These are phyloP conservation scores for Viola odorata DNA, from an alignment of 345 rosid genomes.

Conservation along the genomic window DNA sequence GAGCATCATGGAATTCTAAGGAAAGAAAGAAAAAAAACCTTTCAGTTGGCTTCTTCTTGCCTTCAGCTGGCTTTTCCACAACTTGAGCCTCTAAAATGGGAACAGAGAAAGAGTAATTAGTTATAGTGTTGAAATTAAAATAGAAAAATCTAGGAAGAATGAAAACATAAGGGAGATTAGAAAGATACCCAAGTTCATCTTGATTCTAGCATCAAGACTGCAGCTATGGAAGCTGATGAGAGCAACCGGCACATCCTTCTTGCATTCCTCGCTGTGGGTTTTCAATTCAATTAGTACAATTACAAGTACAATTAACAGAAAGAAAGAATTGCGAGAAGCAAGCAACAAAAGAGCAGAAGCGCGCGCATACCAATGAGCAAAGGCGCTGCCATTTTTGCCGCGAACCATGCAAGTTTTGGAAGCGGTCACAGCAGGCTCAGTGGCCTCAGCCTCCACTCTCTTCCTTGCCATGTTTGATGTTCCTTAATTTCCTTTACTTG, in stretches of 20 bases:
- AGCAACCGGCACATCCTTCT: constrained; percentile 65
- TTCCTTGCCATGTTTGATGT: constrained; percentile 39
- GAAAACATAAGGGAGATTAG: not conserved
- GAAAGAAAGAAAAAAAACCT: constrained; percentile 25
- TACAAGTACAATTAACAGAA: not conserved
- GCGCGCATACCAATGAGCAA: constrained; percentile 51
- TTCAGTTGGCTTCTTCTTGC: constrained; percentile 57
- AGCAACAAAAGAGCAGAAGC: not conserved
- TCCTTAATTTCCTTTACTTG: not conserved
- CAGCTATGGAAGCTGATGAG: constrained; percentile 74
- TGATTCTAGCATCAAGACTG: constrained; percentile 82
- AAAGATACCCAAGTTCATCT: constrained; percentile 61
- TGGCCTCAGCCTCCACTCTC: constrained; percentile 62
- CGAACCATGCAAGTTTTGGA: constrained; percentile 46
- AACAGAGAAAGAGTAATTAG: not conserved
- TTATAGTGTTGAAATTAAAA: not conserved
- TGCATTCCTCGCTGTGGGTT: constrained; percentile 64
- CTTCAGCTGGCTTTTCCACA: constrained; percentile 56
- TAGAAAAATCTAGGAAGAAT: not conserved
- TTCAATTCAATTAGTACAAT: not conserved
- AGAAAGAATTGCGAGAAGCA: not conserved
- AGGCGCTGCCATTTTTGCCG: constrained; percentile 83
- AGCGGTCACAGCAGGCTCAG: not conserved
- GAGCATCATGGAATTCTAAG: not conserved
- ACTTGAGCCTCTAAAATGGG: constrained; percentile 61